Evolutionary conservation across 768 basidiomycete species (phyloP), one percentile per base, ranked within the genome.

Genomic region (Trametes villosa): DNA sequence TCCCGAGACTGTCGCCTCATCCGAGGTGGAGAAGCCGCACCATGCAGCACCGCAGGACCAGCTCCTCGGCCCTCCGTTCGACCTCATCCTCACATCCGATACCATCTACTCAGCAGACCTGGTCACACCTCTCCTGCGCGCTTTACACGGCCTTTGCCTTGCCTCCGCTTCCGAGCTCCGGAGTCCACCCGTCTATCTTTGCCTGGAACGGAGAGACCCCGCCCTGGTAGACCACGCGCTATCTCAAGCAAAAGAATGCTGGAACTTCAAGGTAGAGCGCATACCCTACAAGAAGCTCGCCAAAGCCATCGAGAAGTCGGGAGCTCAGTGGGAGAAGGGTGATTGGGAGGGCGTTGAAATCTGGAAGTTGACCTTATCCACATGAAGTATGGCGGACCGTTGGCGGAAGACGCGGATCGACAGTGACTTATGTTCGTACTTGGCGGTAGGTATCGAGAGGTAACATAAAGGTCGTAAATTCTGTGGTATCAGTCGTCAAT

Each of bases 291-390:
- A 75, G 36, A 88, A 86, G 68, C 66, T 95, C 15, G 72, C 72
- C 34, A 88, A 85, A 67, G 83, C 83, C 4, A 75, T 93, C 63
- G 80, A 79, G 56, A 86, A 83, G 65, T 78, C 76, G 13, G 83
- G 84, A 3, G 70, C 83, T 40, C 72, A 75, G 3, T 94, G 91
- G 91, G 74, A 75, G 13, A 79, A 75, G 67, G 79, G 80, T 7
- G 92, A 92, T 52, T 94, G 92, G 90, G 89, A 88, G 24, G 91
- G 82, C 4, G 79, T 94, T 26, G 91, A 95, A 74, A 79, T 96
- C 44, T 94, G 90, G 90, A 87, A 83, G 70, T 52, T 74, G 30
- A 54, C 49, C 12, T 62, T 66, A 5, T 51, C 12, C n/a, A 27
- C 42, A 29, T 53, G 38, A 53, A 17, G 0, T 4, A 31, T 13